phyloP scores from a whole-genome alignment of 23 red algal species.

The Agarophyton chilense region DNA sequence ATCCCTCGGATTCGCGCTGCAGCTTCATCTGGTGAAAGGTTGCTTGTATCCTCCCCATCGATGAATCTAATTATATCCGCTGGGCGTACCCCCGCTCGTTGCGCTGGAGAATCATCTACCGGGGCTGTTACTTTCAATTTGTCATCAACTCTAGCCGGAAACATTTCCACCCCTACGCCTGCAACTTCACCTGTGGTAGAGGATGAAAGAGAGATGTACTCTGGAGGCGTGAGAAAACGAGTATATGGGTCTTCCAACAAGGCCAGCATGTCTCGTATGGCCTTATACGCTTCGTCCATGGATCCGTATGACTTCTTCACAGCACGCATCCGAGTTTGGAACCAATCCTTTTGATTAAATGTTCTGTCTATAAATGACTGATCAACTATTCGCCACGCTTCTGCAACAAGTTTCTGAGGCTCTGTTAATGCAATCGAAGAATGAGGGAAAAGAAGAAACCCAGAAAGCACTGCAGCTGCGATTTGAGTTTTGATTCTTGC shows the following conservation, averaged over 20 bases:
- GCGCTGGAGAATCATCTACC: slow-evolving; percentile 82
- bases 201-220: slow-evolving; percentile 74
- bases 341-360: slow-evolving; percentile 92
- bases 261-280: slow-evolving; percentile 88
- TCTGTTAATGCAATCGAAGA: slow-evolving; percentile 32
- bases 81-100: slow-evolving; percentile 69
- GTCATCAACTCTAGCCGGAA: slow-evolving; percentile 64
- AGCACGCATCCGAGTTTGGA: slow-evolving; percentile 77
- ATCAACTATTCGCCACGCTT: slow-evolving; percentile 96
- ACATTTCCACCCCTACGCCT: slow-evolving; percentile 85
- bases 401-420: slow-evolving; percentile 83
- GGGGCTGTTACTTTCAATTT: slow-evolving; percentile 48
- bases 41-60: slow-evolving; percentile 80
- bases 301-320: slow-evolving; percentile 70
- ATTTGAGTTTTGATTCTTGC: neutral
- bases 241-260: slow-evolving; percentile 95
- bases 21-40: slow-evolving; percentile 89
- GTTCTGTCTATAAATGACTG: slow-evolving; percentile 83
- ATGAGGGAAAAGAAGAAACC: neutral
- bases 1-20: slow-evolving; percentile 85
- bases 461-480: slow-evolving; percentile 10
- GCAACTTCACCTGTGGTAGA: slow-evolving; percentile 81
- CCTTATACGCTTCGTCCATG: slow-evolving; percentile 69
- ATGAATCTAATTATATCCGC: slow-evolving; percentile 77
- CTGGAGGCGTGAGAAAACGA: slow-evolving; percentile 86